These are phyloP conservation scores for Aureobasidium uvarum DNA, from an alignment of 2,329 filamentous ascomycete species.

Conservation along the genomic window DNA sequence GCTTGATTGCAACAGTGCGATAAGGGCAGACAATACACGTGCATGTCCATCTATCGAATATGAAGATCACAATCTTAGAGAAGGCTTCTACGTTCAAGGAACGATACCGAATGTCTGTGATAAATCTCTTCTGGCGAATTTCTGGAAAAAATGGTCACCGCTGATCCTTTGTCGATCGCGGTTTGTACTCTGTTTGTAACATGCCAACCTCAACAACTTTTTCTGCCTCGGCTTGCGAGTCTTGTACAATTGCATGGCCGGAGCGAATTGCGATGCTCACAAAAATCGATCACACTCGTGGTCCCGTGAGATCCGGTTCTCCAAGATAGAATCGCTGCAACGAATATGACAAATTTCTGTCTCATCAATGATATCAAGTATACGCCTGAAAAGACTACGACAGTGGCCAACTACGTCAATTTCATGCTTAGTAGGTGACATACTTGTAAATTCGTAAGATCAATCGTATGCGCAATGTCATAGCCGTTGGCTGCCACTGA, in stretches of 20 bases:
- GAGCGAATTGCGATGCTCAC: too few species aligned
- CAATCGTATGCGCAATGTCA: not conserved
- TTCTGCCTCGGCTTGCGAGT: not conserved
- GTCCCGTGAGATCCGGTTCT: not conserved
- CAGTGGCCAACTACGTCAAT: not conserved
- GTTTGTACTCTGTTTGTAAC: conserved; percentile 14
- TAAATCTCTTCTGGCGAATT: not conserved
- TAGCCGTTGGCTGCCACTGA: conserved; percentile 1
- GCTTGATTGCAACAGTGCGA: conserved; percentile 1
- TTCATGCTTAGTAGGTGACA: not conserved
- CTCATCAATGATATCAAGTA: not conserved
- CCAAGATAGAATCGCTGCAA: not conserved
- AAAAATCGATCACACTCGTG: not conserved
- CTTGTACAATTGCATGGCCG: not conserved
- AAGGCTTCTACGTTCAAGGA: not conserved
- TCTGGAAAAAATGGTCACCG: not conserved
- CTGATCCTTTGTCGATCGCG: conserved; percentile 2
- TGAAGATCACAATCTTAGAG: not conserved
- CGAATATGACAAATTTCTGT: not conserved
- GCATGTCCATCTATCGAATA: not conserved
- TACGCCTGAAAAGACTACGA: too few species aligned
- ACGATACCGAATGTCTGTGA: not conserved
- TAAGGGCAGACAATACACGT: not conserved
- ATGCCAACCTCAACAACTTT: conserved; percentile 14
- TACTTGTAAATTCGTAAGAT: too few species aligned